Percentiles rank a stretch among this genome's conserved stretches.
phyloP scores from a whole-genome alignment of 2,329 filamentous ascomycete species.

The Botryotinia convoluta region DNA sequence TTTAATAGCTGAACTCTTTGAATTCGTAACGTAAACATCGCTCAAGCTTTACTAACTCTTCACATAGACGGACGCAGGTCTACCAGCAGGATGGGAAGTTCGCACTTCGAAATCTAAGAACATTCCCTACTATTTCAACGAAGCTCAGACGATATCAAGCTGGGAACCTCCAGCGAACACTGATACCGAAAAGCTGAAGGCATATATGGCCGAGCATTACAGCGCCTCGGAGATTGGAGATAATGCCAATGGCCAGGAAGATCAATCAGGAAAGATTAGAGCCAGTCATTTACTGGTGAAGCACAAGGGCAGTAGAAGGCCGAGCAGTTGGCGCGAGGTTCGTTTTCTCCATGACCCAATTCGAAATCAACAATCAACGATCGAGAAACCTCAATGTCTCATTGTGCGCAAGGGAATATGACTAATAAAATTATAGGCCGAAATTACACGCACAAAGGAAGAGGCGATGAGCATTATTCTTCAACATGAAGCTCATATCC shows the following conservation, averaged over 20 bases:
- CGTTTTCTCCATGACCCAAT: slow-evolving; percentile 26
- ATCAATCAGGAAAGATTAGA: slow-evolving; percentile 78
- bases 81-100: slow-evolving; percentile 89
- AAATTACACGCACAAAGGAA: slow-evolving; percentile 85
- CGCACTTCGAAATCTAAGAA: slow-evolving; percentile 98
- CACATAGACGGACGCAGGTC: slow-evolving; percentile 67
- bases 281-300: slow-evolving; percentile 92
- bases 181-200: slow-evolving; percentile 88
- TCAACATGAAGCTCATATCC: slow-evolving; percentile 73
- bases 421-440: slow-evolving; percentile 46
- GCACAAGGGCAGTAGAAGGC: slow-evolving; percentile 82
- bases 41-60: slow-evolving; percentile 9
- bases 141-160: slow-evolving; percentile 78
- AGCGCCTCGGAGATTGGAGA: slow-evolving; percentile 52
- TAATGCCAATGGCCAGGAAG: slow-evolving; percentile 37
- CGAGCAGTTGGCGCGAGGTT: slow-evolving; percentile 87
- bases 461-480: slow-evolving; percentile 78
- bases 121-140: slow-evolving; percentile 98
- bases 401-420: slow-evolving; percentile 4
- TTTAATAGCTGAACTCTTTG: not conserved
- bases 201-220: slow-evolving; percentile 89
- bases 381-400: not conserved
- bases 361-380: not conserved
- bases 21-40: not conserved
- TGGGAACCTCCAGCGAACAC: slow-evolving; percentile 92